Percentiles rank a stretch among this genome's conserved stretches.
These are phyloP conservation scores for Rhizopus sp. DNA, from an alignment of 371 early-diverging fungal species.

Conservation along the genomic window DNA sequence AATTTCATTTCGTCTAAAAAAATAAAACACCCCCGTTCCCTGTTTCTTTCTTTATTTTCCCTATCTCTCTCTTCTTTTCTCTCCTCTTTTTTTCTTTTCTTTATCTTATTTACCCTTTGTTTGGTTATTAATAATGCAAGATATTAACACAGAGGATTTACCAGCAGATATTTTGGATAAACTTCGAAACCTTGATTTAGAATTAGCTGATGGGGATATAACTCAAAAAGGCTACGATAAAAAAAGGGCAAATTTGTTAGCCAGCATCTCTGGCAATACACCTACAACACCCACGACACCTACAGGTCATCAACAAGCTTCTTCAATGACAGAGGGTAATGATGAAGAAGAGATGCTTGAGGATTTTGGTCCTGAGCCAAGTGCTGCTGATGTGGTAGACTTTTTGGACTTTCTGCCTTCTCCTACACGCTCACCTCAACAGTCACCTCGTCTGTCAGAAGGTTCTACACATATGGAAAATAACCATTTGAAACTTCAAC, in stretches of 20 bases:
- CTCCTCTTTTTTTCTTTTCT: slow-evolving; percentile 4
- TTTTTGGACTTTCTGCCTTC: slow-evolving; percentile 53
- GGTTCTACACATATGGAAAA: slow-evolving; percentile 38
- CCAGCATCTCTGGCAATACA: slow-evolving; percentile 7
- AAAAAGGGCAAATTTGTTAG: slow-evolving; percentile 49
- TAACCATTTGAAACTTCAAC: slow-evolving; percentile 24
- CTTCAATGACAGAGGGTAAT: no score
- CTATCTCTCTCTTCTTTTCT: background rate
- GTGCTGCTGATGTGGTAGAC: slow-evolving; percentile 56
- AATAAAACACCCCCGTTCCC: background rate
- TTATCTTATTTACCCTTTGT: background rate
- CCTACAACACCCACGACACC: slow-evolving; percentile 17
- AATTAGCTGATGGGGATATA: slow-evolving; percentile 69
- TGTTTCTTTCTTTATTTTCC: background rate
- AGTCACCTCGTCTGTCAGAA: slow-evolving; percentile 1
- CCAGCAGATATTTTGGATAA: slow-evolving; percentile 52
- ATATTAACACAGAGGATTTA: slow-evolving; percentile 34
- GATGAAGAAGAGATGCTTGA: slow-evolving; percentile 15
- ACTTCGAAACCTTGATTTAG: slow-evolving; percentile 57
- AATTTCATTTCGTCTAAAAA: no score
- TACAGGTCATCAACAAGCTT: slow-evolving; percentile 11
- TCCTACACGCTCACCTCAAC: slow-evolving; percentile 46
- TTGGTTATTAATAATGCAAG: background rate
- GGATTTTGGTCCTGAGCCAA: slow-evolving; percentile 50
- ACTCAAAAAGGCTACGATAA: slow-evolving; percentile 74